Conservation (phyloP, 2,329 filamentous ascomycete species). For the Trichoderma hamatum region DNA sequence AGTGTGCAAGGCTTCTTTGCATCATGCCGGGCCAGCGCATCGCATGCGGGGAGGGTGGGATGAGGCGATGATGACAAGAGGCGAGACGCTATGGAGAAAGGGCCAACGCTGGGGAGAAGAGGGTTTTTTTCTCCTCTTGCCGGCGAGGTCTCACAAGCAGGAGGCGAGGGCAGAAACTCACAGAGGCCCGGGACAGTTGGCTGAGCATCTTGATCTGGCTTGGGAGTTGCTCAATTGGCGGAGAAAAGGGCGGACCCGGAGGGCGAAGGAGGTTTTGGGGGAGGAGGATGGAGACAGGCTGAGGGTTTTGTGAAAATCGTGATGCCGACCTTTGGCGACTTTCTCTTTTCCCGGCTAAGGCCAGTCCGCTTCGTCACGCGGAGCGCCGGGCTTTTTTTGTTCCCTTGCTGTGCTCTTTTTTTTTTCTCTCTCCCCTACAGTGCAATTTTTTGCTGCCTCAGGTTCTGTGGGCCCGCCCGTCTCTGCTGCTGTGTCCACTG, state of each 20-base stretch:
- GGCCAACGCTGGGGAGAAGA: background rate
- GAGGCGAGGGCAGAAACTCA: conserved; percentile 42
- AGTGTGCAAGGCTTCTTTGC: background rate
- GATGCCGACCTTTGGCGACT: conserved; percentile 37
- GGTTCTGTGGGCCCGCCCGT: conserved; percentile 21
- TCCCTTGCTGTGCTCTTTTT: background rate
- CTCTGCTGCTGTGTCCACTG: background rate
- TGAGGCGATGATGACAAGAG: conserved; percentile 12
- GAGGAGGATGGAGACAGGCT: conserved; percentile 36
- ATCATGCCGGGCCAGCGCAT: conserved; percentile 48
- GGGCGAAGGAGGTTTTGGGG: background rate
- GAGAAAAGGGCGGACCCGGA: conserved; percentile 13
- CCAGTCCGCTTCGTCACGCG: conserved; percentile 1
- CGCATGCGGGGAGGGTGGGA: conserved; percentile 39
- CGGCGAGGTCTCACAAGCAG: background rate
- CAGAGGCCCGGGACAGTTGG: conserved; percentile 59
- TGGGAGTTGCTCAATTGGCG: conserved; percentile 51
- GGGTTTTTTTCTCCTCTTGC: background rate
- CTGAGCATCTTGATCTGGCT: conserved; percentile 52
- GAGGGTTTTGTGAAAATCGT: conserved; percentile 53
- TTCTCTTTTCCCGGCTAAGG: conserved; percentile 32
- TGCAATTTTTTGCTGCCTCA: conserved; percentile 35
- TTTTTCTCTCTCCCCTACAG: background rate
- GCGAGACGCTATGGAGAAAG: background rate
- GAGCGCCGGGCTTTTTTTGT: conserved; percentile 24